These are phyloP conservation scores for Poterioochromonas sp. DNA, from an alignment of 352 stramenopile genomes.

Conservation along the genomic window DNA sequence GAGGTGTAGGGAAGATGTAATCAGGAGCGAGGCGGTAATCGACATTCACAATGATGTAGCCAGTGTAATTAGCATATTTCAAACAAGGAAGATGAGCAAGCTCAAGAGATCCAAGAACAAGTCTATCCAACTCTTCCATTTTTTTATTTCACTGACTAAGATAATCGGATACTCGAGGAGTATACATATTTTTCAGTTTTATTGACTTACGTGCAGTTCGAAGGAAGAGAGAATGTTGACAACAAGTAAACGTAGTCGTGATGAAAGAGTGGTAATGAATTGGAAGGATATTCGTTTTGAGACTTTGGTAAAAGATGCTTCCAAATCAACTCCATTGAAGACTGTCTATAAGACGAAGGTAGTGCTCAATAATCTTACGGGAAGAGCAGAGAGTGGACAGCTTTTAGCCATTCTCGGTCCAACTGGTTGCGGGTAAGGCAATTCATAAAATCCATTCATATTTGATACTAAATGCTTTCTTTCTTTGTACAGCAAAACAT, in stretches of 20 bases:
- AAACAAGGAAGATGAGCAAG: background rate
- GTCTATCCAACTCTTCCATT: too few species aligned
- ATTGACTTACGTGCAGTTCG: too few species aligned
- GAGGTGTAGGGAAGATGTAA: background rate
- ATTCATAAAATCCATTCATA: background rate
- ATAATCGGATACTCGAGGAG: too few species aligned
- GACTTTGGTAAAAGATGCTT: background rate
- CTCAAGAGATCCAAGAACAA: background rate
- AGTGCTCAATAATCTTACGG: background rate
- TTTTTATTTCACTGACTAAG: too few species aligned
- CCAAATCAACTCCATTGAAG: background rate
- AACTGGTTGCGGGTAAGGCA: constrained; percentile 39
- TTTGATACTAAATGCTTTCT: background rate
- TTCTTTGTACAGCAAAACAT: constrained; percentile 47
- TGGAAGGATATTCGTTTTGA: background rate
- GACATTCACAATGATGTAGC: background rate
- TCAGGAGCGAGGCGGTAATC: background rate
- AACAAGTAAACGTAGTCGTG: background rate
- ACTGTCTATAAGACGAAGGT: background rate
- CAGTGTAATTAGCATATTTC: background rate
- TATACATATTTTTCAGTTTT: too few species aligned
- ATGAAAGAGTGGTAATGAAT: background rate
- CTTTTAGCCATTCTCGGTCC: constrained; percentile 33
- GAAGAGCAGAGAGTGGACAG: background rate
- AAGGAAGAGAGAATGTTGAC: too few species aligned